A percentile compares a stretch with the other conserved stretches of the same genome.
phyloP scores from a whole-genome alignment of 2,329 filamentous ascomycete species.

The Fusarium tuaranense region DNA sequence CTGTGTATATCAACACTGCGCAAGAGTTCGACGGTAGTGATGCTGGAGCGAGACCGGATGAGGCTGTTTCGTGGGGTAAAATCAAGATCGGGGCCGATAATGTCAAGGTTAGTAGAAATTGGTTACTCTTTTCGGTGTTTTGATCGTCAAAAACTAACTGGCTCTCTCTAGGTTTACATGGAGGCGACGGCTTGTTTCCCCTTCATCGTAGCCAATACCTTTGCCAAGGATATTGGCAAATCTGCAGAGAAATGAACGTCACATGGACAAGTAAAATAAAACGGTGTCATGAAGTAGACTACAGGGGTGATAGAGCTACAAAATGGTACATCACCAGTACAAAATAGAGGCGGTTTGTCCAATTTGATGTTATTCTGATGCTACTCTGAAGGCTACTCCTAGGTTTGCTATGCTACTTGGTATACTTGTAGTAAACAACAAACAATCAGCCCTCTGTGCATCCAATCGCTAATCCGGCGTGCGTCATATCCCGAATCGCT shows the following conservation, averaged over 20 bases:
- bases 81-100: conserved; percentile 89
- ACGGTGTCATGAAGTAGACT: neutral
- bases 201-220: conserved; percentile 75
- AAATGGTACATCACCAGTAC: neutral
- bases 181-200: conserved; percentile 75
- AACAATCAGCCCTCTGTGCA: neutral
- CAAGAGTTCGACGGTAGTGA: conserved; percentile 99
- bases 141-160: conserved; percentile 3
- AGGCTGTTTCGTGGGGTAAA: conserved; percentile 98
- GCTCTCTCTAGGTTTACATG: conserved; percentile 64
- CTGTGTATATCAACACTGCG: conserved; percentile 97
- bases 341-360: neutral
- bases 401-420: neutral
- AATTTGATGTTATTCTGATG: neutral
- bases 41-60: conserved; percentile 92
- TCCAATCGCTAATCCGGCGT: neutral
- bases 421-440: neutral
- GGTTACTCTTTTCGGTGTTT: neutral
- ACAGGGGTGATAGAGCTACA: neutral
- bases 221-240: conserved; percentile 64
- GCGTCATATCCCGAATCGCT: neutral
- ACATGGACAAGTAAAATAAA: neutral
- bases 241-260: conserved; percentile 15
- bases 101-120: conserved; percentile 76
- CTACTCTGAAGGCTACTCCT: neutral